Evolutionary conservation across 305 asterid genomes (phyloP).

Genomic region (Fraxinus baroniana): DNA sequence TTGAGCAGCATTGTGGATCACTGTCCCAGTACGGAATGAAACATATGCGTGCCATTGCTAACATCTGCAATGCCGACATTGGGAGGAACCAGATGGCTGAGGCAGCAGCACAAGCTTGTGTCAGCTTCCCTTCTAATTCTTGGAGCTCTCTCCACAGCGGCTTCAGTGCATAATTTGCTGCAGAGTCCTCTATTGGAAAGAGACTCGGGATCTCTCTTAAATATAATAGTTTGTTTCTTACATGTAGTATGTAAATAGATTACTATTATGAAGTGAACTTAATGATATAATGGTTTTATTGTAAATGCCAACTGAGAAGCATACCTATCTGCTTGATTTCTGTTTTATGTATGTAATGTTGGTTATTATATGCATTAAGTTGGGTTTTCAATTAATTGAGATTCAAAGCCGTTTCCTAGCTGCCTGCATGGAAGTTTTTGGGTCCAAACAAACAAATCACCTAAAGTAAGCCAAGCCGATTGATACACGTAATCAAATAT

Average conservation of each 20-base stretch:
- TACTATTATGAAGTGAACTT: neutral
- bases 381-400: neutral
- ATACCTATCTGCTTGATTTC: too few relatives aligned
- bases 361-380: neutral
- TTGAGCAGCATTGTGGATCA: constrained; percentile 80
- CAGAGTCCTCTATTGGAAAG: neutral
- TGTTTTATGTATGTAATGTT: neutral
- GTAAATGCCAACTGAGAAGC: too few relatives aligned
- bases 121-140: constrained; percentile 55
- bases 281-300: neutral
- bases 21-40: constrained; percentile 94
- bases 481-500: neutral
- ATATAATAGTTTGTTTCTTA: neutral
- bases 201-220: too few relatives aligned
- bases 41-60: constrained; percentile 90
- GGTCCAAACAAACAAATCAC: neutral
- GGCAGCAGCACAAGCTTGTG: constrained; percentile 83
- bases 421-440: neutral
- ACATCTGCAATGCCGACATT: constrained; percentile 84
- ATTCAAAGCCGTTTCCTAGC: neutral
- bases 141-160: constrained; percentile 84
- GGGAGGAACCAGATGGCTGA: constrained; percentile 66
- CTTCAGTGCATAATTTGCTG: constrained; percentile 68
- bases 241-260: neutral
- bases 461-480: neutral